A percentile compares a stretch with the other conserved stretches of the same genome.
Conservation (phyloP, 768 basidiomycete genomes). For the Mycena indigotica region DNA sequence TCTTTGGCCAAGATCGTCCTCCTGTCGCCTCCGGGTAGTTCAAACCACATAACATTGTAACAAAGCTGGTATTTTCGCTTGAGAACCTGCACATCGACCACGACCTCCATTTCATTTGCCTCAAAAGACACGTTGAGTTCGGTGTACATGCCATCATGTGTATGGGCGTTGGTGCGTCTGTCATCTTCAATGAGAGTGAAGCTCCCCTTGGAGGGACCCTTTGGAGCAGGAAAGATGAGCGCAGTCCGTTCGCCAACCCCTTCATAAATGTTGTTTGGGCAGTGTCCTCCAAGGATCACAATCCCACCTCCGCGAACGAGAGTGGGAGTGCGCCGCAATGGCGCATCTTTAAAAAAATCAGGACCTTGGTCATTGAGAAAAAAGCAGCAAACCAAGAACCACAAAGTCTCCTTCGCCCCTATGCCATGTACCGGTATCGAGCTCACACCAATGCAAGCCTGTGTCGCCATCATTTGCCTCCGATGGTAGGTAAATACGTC, state of each 20-base stretch:
- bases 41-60: conserved; percentile 22
- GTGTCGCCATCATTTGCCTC: conserved; percentile 18
- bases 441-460: conserved; percentile 18
- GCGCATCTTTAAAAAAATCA: conserved; percentile 3
- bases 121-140: conserved; percentile 19
- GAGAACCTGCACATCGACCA: conserved; percentile 18
- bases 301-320: conserved; percentile 16
- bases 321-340: conserved; percentile 17
- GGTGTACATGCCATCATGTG: conserved; percentile 12
- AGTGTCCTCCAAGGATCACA: conserved; percentile 17
- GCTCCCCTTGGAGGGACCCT: conserved; percentile 10
- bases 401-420: conserved; percentile 16
- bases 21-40: conserved; percentile 16
- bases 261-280: conserved; percentile 22
- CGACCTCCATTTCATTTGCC: conserved; percentile 9
- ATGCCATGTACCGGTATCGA: conserved; percentile 24
- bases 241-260: conserved; percentile 20
- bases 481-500: conserved; percentile 20
- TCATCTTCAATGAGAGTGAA: conserved; percentile 24
- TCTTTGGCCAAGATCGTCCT: conserved; percentile 2
- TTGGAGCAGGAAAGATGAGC: conserved; percentile 19
- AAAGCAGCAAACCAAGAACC: conserved; percentile 10
- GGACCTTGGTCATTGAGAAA: not conserved
- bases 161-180: conserved; percentile 21
- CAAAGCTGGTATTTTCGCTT: conserved; percentile 15